Percentiles rank a stretch among this genome's conserved stretches.
These are phyloP conservation scores for Cubamyces lactineus DNA, from an alignment of 768 basidiomycete species.

Conservation along the genomic window DNA sequence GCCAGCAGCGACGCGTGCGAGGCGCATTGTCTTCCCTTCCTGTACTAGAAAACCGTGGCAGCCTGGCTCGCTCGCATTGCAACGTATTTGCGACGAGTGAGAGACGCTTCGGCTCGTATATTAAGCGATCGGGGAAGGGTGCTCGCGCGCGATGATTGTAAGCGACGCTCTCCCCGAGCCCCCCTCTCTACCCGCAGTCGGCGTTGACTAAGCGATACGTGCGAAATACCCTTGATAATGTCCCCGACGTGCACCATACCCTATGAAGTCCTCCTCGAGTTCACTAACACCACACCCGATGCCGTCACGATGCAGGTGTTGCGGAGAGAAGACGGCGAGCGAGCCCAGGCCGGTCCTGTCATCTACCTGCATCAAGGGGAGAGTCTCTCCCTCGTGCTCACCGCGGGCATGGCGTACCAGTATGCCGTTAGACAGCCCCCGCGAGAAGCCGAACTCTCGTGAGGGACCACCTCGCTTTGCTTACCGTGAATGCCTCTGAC, in stretches of 20 bases:
- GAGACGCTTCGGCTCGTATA: constrained; percentile 14
- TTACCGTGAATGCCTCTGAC: background rate
- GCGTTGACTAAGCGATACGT: too few species aligned
- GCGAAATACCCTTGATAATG: constrained; percentile 17
- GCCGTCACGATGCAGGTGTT: constrained; percentile 45
- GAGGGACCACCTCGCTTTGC: constrained; percentile 31
- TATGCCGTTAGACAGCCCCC: constrained; percentile 47
- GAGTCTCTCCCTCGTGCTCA: constrained; percentile 49
- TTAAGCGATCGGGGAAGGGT: background rate
- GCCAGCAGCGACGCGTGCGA: constrained; percentile 4
- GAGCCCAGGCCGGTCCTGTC: constrained; percentile 36
- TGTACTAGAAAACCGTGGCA: constrained; percentile 6
- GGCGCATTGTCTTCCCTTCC: constrained; percentile 18
- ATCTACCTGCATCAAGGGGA: constrained; percentile 46
- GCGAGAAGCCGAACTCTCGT: constrained; percentile 49
- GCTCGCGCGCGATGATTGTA: constrained; percentile 4
- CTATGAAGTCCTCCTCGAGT: constrained; percentile 55
- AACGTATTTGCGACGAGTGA: background rate
- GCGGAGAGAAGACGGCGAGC: constrained; percentile 34
- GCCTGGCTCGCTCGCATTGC: constrained; percentile 1
- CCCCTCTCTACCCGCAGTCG: background rate
- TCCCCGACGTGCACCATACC: constrained; percentile 52
- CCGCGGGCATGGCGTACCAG: constrained; percentile 51
- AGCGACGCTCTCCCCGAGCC: background rate
- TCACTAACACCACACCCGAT: constrained; percentile 50